These are phyloP conservation scores for Schizonepeta tenuifolia DNA, from an alignment of 257 asterid genomes.

Conservation along the genomic window DNA sequence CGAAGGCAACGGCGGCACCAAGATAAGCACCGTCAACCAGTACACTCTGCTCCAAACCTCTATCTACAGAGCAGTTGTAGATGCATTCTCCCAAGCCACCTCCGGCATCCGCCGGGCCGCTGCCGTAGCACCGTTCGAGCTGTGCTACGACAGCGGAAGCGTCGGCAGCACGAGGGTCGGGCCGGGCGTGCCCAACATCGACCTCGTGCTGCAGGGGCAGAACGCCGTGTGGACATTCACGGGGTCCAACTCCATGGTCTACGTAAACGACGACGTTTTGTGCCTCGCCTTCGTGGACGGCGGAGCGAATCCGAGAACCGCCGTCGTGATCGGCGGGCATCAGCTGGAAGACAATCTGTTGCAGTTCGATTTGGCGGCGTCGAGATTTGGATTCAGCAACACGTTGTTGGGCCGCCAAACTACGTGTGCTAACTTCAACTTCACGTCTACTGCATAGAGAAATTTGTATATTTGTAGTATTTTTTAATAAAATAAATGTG, in stretches of 20 bases:
- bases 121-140: constrained; percentile 56
- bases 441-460: constrained; percentile 49
- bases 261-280: constrained; percentile 43
- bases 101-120: constrained; percentile 47
- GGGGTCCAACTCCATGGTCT: constrained; percentile 68
- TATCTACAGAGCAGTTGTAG: constrained; percentile 47
- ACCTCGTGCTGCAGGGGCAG: constrained; percentile 55
- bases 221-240: constrained; percentile 56
- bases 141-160: constrained; percentile 50
- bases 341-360: constrained; percentile 58
- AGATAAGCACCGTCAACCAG: constrained; percentile 63
- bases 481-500: not conserved
- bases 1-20: constrained; percentile 65
- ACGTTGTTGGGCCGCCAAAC: constrained; percentile 48
- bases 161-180: constrained; percentile 54
- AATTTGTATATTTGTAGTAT: not conserved
- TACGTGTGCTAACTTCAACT: constrained; percentile 75
- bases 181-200: constrained; percentile 52
- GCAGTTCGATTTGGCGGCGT: constrained; percentile 68
- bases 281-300: constrained; percentile 63
- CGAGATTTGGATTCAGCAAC: constrained; percentile 60
- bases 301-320: constrained; percentile 52
- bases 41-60: constrained; percentile 60
- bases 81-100: constrained; percentile 43
- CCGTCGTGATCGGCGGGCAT: constrained; percentile 63